Conservation (phyloP, 2,329 filamentous ascomycete genomes). For the Stagonosporopsis chrysanthemi region DNA sequence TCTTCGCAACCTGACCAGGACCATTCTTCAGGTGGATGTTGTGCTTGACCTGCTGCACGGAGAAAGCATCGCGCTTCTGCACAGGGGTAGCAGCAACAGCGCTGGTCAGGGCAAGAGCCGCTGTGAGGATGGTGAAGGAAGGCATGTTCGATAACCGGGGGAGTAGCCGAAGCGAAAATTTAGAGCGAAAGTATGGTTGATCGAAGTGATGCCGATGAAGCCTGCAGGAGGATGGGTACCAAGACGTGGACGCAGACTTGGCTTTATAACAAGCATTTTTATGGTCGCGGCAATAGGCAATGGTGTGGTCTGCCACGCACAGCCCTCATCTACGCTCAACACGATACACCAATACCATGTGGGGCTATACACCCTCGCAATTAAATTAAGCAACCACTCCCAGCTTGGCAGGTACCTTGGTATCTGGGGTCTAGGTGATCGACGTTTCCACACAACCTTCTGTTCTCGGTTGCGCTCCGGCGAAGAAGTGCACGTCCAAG, state of each 20-base stretch:
- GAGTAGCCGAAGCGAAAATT: constrained; percentile 20
- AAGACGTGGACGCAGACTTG: constrained; percentile 30
- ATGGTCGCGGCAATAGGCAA: constrained; percentile 19
- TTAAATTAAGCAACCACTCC: constrained; percentile 38
- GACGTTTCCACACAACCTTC: constrained; percentile 36
- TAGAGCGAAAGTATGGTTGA: constrained; percentile 21
- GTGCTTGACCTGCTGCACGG: constrained; percentile 42
- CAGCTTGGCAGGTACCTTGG: constrained; percentile 43
- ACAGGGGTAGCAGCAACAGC: constrained; percentile 40
- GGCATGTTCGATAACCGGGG: constrained; percentile 37
- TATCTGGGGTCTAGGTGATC: constrained; percentile 24
- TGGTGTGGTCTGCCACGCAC: constrained; percentile 20
- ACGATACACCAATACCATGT: constrained; percentile 15
- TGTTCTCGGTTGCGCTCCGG: constrained; percentile 34
- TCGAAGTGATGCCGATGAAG: constrained; percentile 27
- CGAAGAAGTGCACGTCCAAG: constrained; percentile 9
- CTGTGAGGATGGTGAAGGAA: constrained; percentile 42
- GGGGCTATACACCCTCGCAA: constrained; percentile 34
- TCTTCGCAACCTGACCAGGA: constrained; percentile 49
- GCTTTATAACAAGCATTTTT: constrained; percentile 40
- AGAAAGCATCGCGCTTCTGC: constrained; percentile 40
- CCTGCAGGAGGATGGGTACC: constrained; percentile 23
- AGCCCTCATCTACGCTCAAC: constrained; percentile 19
- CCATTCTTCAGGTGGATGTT: constrained; percentile 48
- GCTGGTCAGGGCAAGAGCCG: constrained; percentile 41